Conservation (phyloP, 2,329 filamentous ascomycete species). For the Chaetomiaceae sp. region DNA sequence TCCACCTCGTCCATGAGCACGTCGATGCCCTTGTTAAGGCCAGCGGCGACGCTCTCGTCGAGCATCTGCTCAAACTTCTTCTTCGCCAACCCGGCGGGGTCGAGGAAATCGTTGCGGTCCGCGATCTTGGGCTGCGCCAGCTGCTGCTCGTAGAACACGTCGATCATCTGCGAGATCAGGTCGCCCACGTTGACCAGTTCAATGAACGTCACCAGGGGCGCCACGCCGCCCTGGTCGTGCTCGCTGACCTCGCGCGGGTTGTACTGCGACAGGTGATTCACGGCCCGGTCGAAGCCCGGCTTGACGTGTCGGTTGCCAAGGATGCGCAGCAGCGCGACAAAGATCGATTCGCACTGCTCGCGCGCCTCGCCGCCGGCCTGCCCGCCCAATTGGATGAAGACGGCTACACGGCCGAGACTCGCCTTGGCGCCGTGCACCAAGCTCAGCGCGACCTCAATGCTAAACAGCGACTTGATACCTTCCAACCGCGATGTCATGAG, state of each 20-base stretch:
- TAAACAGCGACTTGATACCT: constrained; percentile 91
- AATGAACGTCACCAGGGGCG: constrained; percentile 89
- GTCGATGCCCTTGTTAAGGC: constrained; percentile 95
- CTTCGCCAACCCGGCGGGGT: constrained; percentile 87
- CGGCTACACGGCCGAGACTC: constrained; percentile 75
- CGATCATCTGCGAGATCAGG: constrained; percentile 96
- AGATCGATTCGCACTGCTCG: constrained; percentile 85
- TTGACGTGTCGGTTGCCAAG: constrained; percentile 84
- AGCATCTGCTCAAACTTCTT: constrained; percentile 99
- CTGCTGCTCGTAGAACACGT: constrained; percentile 97
- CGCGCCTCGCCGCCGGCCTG: constrained; percentile 76
- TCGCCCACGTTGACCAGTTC: constrained; percentile 98
- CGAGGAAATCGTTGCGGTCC: constrained; percentile 90
- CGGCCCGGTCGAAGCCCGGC: constrained; percentile 87
- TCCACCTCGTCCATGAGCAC: constrained; percentile 98
- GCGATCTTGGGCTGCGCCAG: constrained; percentile 74
- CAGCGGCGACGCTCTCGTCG: constrained; percentile 91
- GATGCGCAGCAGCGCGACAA: constrained; percentile 75
- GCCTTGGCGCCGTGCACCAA: constrained; percentile 84
- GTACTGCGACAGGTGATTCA: constrained; percentile 84
- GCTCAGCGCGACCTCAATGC: constrained; percentile 87
- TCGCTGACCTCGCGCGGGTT: constrained; percentile 77
- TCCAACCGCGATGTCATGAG: constrained; percentile 93
- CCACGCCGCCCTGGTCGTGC: constrained; percentile 66
- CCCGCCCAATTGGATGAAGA: constrained; percentile 74